A percentile compares a stretch with the other conserved stretches of the same genome.
Evolutionary conservation across 129 eudicot genomes (phyloP).

Genomic region (Escallonia rubra): DNA sequence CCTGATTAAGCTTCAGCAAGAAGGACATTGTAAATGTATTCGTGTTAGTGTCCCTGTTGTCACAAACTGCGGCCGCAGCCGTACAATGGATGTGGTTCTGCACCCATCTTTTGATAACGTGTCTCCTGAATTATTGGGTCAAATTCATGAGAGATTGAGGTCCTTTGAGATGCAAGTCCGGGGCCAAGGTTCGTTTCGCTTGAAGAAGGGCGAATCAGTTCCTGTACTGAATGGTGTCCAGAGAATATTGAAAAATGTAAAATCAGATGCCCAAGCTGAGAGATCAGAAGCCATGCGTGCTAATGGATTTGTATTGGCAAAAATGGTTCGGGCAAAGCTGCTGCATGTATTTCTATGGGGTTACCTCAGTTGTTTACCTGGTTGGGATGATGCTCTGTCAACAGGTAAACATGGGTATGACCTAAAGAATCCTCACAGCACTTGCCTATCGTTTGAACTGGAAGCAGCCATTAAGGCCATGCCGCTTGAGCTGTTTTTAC

Average conservation of each 20-base stretch:
- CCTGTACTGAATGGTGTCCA: slow-evolving; percentile 58
- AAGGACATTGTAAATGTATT: slow-evolving; percentile 73
- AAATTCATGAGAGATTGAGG: slow-evolving; percentile 64
- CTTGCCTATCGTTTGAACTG: slow-evolving; percentile 50
- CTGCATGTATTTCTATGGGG: slow-evolving; percentile 80
- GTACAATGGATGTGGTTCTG: slow-evolving; percentile 54
- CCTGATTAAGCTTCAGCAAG: slow-evolving; percentile 67
- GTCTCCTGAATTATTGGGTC: slow-evolving; percentile 48
- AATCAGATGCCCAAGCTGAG: slow-evolving; percentile 32
- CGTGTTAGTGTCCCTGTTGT: slow-evolving; percentile 54
- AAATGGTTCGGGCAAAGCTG: slow-evolving; percentile 79
- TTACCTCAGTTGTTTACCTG: slow-evolving; percentile 45
- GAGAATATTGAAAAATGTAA: slow-evolving; percentile 37
- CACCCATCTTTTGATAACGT: slow-evolving; percentile 56
- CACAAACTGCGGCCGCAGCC: slow-evolving; percentile 62
- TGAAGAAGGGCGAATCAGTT: slow-evolving; percentile 34
- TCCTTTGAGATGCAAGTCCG: slow-evolving; percentile 58
- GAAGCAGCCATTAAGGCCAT: slow-evolving; percentile 65
- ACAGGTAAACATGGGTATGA: slow-evolving; percentile 36
- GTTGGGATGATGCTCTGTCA: slow-evolving; percentile 47
- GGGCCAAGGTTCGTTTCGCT: slow-evolving; percentile 18
- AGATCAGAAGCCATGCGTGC: slow-evolving; percentile 58
- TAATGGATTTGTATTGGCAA: slow-evolving; percentile 81
- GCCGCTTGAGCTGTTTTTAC: slow-evolving; percentile 91
- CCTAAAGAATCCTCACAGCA: slow-evolving; percentile 61